Conservation (phyloP, 495 filamentous ascomycete genomes). For the Lophiostoma macrostomum region DNA sequence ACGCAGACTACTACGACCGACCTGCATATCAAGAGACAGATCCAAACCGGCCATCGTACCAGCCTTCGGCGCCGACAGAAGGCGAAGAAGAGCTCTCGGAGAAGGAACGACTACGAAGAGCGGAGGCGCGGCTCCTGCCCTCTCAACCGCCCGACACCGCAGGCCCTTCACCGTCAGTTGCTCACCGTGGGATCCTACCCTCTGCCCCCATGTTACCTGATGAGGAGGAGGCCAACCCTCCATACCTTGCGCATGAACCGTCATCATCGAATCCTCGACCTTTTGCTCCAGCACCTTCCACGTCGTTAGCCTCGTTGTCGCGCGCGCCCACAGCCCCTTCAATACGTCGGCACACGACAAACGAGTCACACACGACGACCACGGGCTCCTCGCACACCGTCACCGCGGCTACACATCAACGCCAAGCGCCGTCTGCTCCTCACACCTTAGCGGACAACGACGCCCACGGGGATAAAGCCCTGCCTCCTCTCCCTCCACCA, state of each 20-base stretch:
- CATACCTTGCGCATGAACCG: conserved; percentile 15
- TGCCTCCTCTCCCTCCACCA: conserved; percentile 2
- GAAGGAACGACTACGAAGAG: conserved; percentile 41
- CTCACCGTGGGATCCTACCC: conserved; percentile 16
- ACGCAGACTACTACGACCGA: conserved; percentile 14
- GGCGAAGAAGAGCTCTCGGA: conserved; percentile 36
- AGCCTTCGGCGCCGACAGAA: conserved; percentile 1
- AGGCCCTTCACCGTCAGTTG: conserved; percentile 7
- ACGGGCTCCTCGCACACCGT: conserved; percentile 7
- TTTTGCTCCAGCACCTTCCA: neutral
- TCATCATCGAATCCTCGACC: conserved; percentile 5
- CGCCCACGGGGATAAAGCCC: conserved; percentile 12
- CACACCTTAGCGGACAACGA: neutral
- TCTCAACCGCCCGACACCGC: conserved; percentile 37
- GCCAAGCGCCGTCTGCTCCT: neutral
- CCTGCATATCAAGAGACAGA: conserved; percentile 17
- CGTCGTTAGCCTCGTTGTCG: neutral
- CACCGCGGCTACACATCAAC: neutral
- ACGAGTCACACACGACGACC: neutral
- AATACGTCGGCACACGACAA: no score
- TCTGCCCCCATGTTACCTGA: conserved; percentile 36
- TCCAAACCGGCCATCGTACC: neutral
- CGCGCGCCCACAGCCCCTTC: neutral
- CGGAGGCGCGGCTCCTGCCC: conserved; percentile 41
- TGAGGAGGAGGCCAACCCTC: conserved; percentile 18